A percentile compares a stretch with the other conserved stretches of the same genome.
Evolutionary conservation across 2,329 filamentous ascomycete species (phyloP).

Genomic region (Microdochium bolleyi): DNA sequence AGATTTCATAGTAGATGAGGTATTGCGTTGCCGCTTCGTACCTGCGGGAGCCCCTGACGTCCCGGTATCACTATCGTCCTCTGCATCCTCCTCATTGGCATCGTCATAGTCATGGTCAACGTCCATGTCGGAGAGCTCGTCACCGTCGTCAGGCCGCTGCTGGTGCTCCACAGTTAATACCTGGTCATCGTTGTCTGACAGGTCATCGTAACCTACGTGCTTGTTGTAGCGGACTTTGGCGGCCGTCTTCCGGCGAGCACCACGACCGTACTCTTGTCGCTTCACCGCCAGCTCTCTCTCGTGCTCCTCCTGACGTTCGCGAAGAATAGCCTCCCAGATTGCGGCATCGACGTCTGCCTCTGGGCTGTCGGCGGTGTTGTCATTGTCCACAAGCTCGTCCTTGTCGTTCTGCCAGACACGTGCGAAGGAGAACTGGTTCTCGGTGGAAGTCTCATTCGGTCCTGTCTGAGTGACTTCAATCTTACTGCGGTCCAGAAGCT

Average conservation of each 20-base stretch:
- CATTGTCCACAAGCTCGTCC: conserved; percentile 54
- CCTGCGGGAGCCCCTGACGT: conserved; percentile 8
- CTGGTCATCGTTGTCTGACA: conserved; percentile 11
- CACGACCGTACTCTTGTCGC: conserved; percentile 74
- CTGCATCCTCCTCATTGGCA: conserved; percentile 11
- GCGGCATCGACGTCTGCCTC: conserved; percentile 51
- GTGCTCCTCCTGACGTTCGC: conserved; percentile 72
- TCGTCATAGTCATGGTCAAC: conserved; percentile 18
- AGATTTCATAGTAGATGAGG: background rate
- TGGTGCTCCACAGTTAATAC: conserved; percentile 10
- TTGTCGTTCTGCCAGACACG: conserved; percentile 87
- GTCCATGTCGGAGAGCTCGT: conserved; percentile 14
- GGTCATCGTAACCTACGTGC: conserved; percentile 21
- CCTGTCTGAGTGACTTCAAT: conserved; percentile 60
- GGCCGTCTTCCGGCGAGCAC: conserved; percentile 52
- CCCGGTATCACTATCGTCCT: conserved; percentile 3
- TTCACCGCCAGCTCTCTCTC: conserved; percentile 61
- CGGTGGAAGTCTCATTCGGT: conserved; percentile 51
- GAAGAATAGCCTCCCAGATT: conserved; percentile 86
- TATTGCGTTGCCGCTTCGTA: conserved; percentile 10
- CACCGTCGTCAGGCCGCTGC: conserved; percentile 12
- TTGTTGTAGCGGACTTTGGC: conserved; percentile 35
- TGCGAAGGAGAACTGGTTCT: conserved; percentile 82
- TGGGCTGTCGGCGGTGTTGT: conserved; percentile 40
- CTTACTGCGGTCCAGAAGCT: conserved; percentile 78